These are phyloP conservation scores for Pichia ethanolica DNA, from an alignment of 805 yeast genomes.

Conservation along the genomic window DNA sequence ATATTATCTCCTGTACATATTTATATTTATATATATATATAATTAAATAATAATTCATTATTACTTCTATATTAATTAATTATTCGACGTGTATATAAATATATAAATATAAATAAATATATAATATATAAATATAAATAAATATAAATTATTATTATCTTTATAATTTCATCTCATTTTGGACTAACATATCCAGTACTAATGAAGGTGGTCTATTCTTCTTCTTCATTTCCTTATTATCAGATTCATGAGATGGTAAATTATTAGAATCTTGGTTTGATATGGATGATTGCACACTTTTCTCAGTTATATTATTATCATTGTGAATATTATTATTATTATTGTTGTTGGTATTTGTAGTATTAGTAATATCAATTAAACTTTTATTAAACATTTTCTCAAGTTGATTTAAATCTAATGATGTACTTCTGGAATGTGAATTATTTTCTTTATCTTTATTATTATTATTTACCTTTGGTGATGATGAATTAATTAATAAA, in stretches of 20 bases:
- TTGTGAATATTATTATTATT: background rate
- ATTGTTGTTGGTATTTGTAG: too few species aligned
- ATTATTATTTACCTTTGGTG: background rate
- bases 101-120: background rate
- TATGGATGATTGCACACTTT: too few species aligned
- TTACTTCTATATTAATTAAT: too few species aligned
- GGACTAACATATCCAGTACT: conserved; percentile 31
- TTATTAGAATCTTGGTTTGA: background rate
- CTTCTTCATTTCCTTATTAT: background rate
- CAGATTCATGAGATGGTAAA: background rate
- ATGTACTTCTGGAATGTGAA: conserved; percentile 3
- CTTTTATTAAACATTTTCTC: conserved; percentile 12
- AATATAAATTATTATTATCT: background rate
- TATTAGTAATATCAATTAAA: background rate
- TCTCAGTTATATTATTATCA: too few species aligned
- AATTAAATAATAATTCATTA: too few species aligned
- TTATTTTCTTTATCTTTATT: background rate
- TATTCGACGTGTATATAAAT: too few species aligned
- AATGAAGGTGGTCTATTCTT: conserved; percentile 33
- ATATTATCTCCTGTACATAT: too few species aligned
- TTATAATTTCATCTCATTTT: conserved; percentile 6
- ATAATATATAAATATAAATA: background rate
- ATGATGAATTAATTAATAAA: background rate
- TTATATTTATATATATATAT: too few species aligned
- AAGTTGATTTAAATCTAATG: conserved; percentile 9